Base-by-base conservation (phyloP, 371 early-diverging fungal genomes). In the Chytridium lagenaria region DNA sequence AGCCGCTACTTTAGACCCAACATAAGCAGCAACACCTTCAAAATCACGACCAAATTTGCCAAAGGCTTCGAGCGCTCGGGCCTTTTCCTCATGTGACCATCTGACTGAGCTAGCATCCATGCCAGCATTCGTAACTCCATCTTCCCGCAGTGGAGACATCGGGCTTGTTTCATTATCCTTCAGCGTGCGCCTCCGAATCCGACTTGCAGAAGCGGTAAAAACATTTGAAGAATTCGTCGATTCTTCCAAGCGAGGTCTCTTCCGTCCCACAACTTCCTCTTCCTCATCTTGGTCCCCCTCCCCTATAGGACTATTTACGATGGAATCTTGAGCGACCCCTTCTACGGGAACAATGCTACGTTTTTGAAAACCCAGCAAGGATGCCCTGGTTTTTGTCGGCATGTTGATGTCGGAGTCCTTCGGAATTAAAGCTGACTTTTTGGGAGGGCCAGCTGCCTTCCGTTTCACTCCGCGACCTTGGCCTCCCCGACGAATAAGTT, bases 61-160 rank as follows among this genome's bases (percentile, higher is more conserved):
- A 69, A 93, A 90, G 0, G 89, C 94, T n/a, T 90, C 88, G 12
- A 92, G 79, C 0, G 91, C 94, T 16, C 85, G 82, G n/a, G 84
- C 81, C 37, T 92, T 91, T 59, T 95, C 95, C 0, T 87, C 87
- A 0, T 89, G 87, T 0, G 88, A 83, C 95, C 94, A 95, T 73
- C 84, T 61, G 37, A 36, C 37, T 33, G 61, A 15, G 19, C 34
- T 15, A 34, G 61, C 3, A 26, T 31, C 37, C 7, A 26, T 12
- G 61, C 37, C 36, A 10, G 5, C 36, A 23, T 55, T 3, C 0
- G 69, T 26, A 30, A 38, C 50, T 28, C 40, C 63, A 19, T 73
- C 69, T 12, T 66, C 40, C 5, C 50, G 40, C 33, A 31, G 16
- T 40, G 67, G 67, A 7, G 67, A 49, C 22, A 36, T n/a, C 26